Conservation (phyloP, 129 eudicot species). For the Pittosporum tobira region DNA sequence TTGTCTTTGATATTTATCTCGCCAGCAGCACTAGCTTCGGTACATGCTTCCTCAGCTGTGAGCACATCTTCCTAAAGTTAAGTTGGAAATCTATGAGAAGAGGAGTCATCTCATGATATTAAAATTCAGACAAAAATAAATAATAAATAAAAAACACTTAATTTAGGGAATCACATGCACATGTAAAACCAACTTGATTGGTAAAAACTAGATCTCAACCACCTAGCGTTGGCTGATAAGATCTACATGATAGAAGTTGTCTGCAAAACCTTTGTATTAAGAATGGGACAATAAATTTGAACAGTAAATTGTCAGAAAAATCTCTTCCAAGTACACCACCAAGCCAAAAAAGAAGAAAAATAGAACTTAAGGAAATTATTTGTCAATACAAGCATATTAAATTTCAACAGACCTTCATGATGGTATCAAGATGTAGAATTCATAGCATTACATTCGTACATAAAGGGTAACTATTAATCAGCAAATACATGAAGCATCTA, state of each 20-base stretch:
- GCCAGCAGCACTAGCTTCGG: slow-evolving; percentile 15
- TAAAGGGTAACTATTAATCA: too few relatives aligned
- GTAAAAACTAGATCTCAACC: neutral
- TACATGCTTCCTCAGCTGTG: slow-evolving; percentile 18
- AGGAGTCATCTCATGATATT: neutral
- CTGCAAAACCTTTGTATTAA: too few relatives aligned
- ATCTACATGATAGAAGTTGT: neutral
- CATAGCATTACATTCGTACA: too few relatives aligned
- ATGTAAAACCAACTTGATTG: neutral
- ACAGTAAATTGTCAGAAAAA: neutral
- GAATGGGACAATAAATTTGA: neutral
- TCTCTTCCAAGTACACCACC: neutral
- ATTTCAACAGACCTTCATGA: too few relatives aligned
- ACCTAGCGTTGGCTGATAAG: neutral
- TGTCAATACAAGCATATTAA: neutral
- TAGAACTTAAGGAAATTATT: too few relatives aligned
- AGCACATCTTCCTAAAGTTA: slow-evolving; percentile 25
- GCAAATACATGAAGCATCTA: too few relatives aligned
- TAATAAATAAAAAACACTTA: neutral
- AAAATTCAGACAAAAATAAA: too few relatives aligned
- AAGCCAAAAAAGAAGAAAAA: neutral
- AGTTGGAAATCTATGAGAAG: slow-evolving; percentile 3
- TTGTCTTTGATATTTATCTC: slow-evolving; percentile 13
- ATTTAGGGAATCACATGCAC: neutral
- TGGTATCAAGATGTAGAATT: too few relatives aligned